phyloP scores from a whole-genome alignment of 2,329 filamentous ascomycete species.

The Lecanicillium sp. region DNA sequence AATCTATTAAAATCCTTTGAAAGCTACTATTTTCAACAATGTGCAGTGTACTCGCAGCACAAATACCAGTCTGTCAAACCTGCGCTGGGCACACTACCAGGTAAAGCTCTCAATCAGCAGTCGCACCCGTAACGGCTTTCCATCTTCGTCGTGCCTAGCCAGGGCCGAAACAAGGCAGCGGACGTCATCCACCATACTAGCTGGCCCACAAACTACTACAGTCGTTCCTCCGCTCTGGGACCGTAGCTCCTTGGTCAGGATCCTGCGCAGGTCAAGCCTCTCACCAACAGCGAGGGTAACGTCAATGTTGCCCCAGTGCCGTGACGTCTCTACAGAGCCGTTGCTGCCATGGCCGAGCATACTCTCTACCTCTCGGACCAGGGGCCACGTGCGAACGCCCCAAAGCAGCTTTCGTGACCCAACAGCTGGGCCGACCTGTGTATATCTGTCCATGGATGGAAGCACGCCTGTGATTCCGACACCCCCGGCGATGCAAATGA shows the following conservation, averaged over 20 bases:
- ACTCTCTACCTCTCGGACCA: conserved; percentile 18
- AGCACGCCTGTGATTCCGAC: conserved; percentile 22
- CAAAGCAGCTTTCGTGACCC: conserved; percentile 22
- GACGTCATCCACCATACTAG: conserved; percentile 21
- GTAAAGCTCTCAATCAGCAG: conserved; percentile 9
- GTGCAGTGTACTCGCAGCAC: too few species aligned
- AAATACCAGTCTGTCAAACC: not conserved
- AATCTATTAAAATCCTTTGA: too few species aligned
- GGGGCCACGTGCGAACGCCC: conserved; percentile 16
- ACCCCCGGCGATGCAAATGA: conserved; percentile 22
- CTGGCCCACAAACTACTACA: conserved; percentile 20
- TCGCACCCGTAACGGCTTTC: conserved; percentile 4
- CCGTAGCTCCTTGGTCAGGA: conserved; percentile 17
- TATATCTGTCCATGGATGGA: conserved; percentile 15
- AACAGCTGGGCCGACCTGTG: conserved; percentile 13
- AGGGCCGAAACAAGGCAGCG: conserved; percentile 9
- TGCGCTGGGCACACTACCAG: not conserved
- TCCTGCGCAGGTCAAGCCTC: conserved; percentile 17
- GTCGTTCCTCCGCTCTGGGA: conserved; percentile 16
- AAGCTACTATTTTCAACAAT: too few species aligned
- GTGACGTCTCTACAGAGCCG: not conserved
- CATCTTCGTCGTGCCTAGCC: conserved; percentile 6
- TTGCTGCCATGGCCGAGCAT: conserved; percentile 12
- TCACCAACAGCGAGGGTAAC: conserved; percentile 20
- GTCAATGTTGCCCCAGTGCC: conserved; percentile 19